Conservation (phyloP, 2,329 filamentous ascomycete genomes). For the Aspergillus eucalypticola region DNA sequence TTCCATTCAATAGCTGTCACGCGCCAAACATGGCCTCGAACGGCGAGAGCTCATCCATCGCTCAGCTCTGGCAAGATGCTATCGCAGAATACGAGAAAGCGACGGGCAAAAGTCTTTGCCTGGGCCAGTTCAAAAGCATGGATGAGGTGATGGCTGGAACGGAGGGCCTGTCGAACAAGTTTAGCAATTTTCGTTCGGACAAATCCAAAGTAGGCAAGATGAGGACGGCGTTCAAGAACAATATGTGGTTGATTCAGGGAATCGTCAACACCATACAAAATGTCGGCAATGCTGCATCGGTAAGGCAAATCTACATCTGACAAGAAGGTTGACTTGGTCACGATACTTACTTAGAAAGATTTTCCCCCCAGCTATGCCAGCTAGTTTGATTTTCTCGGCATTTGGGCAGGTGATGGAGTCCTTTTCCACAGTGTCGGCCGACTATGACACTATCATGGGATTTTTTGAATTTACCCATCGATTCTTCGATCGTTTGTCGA, state of each 20-base stretch:
- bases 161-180: slow-evolving; percentile 2
- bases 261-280: slow-evolving; percentile 3
- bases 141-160: slow-evolving; percentile 3
- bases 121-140: slow-evolving; percentile 3
- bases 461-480: slow-evolving; percentile 12
- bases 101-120: slow-evolving; percentile 1
- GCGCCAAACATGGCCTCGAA: too few relatives aligned
- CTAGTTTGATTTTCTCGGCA: slow-evolving; percentile 14
- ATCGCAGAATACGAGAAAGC: slow-evolving; percentile 8
- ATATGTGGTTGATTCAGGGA: slow-evolving; percentile 6
- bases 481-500: slow-evolving; percentile 9
- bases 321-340: not conserved
- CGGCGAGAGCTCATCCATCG: not conserved
- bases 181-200: slow-evolving; percentile 8
- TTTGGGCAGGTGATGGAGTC: slow-evolving; percentile 18
- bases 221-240: slow-evolving; percentile 10
- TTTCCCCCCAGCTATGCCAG: slow-evolving; percentile 16
- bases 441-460: slow-evolving; percentile 10
- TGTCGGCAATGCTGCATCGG: slow-evolving; percentile 3
- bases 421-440: slow-evolving; percentile 4
- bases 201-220: slow-evolving; percentile 6
- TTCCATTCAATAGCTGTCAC: too few relatives aligned
- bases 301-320: not conserved
- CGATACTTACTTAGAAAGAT: not conserved
- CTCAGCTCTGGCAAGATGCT: slow-evolving; percentile 6